Base-by-base conservation (phyloP, 2,329 filamentous ascomycete genomes). In the Colletotrichum gigasporum region DNA sequence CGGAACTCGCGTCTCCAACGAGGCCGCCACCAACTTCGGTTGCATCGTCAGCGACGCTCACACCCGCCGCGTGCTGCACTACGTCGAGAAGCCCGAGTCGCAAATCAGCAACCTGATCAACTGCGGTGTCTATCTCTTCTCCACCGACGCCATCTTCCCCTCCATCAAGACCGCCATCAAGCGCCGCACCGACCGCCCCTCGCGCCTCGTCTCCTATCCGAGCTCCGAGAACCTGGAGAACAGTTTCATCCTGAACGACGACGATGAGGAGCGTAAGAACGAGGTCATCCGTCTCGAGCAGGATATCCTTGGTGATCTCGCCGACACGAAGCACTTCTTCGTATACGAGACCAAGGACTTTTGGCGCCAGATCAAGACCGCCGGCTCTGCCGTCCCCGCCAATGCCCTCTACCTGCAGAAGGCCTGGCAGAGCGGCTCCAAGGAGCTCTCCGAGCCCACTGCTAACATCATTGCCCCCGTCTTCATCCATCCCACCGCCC, bases 301-400 rank as follows among this genome's bases (percentile, higher is more conserved):
- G 82, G 96, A 99, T 76, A 97, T 98, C 54, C 87, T 99, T 64
- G 91, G 94, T 53, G 95, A 98, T 74, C 89, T 98, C 73, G 95
- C 96, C 66, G 96, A 98, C 80, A 97, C 89, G 87, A 96, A 97
- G 82, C 93, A 96, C 78, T 99, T 99, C 84, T 98, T 94, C 80
- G 96, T 98, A 30, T 92, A 97, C 78, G 96, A 99, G 83, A 98
- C 95, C 69, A 97, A 96, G 83, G 96, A 98, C 78, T 99, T 99
- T 80, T 99, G 96, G 96, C 93, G 96, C 72, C 96, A 99, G 85
- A 98, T 99, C 87, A 99, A 99, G 87, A 97, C 96, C 2, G 96
- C 96, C 65, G 96, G 96, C 65, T 98, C 95, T 5, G 96, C 96
- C 51, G 94, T 99, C 26, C 96, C 96, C 14, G 96, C 96, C 68